Base-by-base conservation (phyloP, 148 eudicot species). In the Nepenthes mirabilis region DNA sequence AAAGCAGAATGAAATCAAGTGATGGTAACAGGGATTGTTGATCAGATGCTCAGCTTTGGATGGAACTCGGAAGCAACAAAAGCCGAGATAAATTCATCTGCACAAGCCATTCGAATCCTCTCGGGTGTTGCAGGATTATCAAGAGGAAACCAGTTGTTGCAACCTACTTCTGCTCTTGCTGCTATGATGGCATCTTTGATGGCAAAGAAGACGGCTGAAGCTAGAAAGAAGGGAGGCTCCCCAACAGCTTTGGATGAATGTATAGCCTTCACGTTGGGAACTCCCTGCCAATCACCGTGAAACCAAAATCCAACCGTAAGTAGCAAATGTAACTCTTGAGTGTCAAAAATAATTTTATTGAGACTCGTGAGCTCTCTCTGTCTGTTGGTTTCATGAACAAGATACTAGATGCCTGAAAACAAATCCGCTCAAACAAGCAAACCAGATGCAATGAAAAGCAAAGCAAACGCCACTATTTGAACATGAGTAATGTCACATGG, bases 171-270 rank as follows among this genome's bases (percentile, higher is more conserved):
- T 8, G 84, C 73, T 75, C 99, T 82, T 34, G 96, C 96, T 63
- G 96, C 83, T 47, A 70, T 69, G 35, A 93, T 79, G 45, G 99
- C 99, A 65, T 93, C 95, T 70, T 93, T 93, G 59, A 93, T 88
- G 54, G 96, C 99, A 40, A 93, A 93, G 68, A 93, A 81, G 37
- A 84, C 91, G 0, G 85, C 40, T 5, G 99, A 93, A 36, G 95
- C 99, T 34, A 93, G 89, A 68, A 93, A 93, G 59, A 93, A 93
- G 6, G 99, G 99, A 63, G 99, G 99, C 58, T 93, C 99, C 14
- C 96, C 99, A 33, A 86, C 96, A 47, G 96, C 99, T 79, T 93
- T 93, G 9, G 99, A 93, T 32, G 96, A 93, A 73, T 93, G 99
- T 71, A 93, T 86, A 56, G 95, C 99, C 67, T 80, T 93, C 14